phyloP scores from a whole-genome alignment of 1,284 basidiomycete genomes.

The Cystobasidium pallidum region DNA sequence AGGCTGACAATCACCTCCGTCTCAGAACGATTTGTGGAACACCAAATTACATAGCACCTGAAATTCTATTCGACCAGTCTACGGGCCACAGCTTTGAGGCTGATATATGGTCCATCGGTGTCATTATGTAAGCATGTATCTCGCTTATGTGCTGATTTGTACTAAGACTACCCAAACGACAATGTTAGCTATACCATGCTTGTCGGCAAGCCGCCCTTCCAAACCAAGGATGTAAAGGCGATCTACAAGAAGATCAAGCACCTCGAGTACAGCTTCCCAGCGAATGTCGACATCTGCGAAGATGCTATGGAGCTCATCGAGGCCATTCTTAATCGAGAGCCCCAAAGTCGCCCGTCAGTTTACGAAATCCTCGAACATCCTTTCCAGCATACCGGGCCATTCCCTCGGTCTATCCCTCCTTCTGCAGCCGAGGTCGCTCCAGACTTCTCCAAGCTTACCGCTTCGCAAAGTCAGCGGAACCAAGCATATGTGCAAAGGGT shows the following conservation, averaged over 20 bases:
- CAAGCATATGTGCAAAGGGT: constrained; percentile 33
- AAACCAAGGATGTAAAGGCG: constrained; percentile 93
- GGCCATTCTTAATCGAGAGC: constrained; percentile 81
- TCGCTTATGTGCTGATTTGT: no score
- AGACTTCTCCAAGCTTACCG: constrained; percentile 39
- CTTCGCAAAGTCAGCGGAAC: constrained; percentile 41
- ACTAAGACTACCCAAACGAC: not conserved
- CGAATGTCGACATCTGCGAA: constrained; percentile 70
- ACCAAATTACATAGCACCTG: constrained; percentile 98
- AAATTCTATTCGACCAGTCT: constrained; percentile 92
- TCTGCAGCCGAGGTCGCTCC: constrained; percentile 33
- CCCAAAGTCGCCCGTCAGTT: constrained; percentile 75
- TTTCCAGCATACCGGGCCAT: constrained; percentile 81
- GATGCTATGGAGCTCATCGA: constrained; percentile 79
- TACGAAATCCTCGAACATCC: constrained; percentile 81
- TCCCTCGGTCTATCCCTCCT: constrained; percentile 76
- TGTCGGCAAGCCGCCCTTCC: constrained; percentile 93
- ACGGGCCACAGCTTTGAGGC: constrained; percentile 98
- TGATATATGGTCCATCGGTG: constrained; percentile 96
- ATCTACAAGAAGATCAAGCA: constrained; percentile 94
- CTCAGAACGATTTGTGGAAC: constrained; percentile 91
- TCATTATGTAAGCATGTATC: constrained; percentile 67
- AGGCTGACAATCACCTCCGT: no score
- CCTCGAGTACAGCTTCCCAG: constrained; percentile 91
- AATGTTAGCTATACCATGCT: constrained; percentile 81